Base-by-base conservation (phyloP, 805 yeast genomes). In the Kurtzmaniella fragi region DNA sequence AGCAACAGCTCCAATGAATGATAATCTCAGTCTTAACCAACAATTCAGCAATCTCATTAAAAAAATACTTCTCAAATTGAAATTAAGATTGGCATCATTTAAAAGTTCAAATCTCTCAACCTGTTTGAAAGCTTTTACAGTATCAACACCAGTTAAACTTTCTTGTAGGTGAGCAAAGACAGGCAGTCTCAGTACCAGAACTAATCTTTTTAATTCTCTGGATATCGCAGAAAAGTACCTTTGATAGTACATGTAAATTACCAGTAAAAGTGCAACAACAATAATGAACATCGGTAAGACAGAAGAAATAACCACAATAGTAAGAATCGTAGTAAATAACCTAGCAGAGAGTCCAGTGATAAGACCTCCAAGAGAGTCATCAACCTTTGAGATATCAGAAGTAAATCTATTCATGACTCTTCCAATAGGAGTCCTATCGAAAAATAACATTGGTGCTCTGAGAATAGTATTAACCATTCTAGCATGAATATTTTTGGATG, bases 121-220 rank as follows among this genome's bases (percentile, higher is more conserved):
- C 46, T 87, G 95, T n/a, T 71, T 66, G 52, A 74, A 90, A 0
- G 96, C 96, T 34, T 83, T 70, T 40, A 89, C 80, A 1, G 95
- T 89, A 35, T 79, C 78, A 16, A 82, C 76, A 10, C 96, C 96
- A 26, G 72, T 73, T 35, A 89, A 62, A 2, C 89, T 80, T 53
- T 89, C 96, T 54, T 85, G 90, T 45, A 89, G 71, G 48, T 84
- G 88, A 0, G 95, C 84, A 64, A 76, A 84, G 13, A 87, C 78
- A 2, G 96, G 96, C 41, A 86, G 77, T 51, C 77, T 73, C 4
- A 91, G 73, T 16, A 79, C 70, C 38, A 84, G 78, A 34, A 76
- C 78, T 37, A 87, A 65, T 51, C 96, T 74, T 55, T 84, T 85
- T 50, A 88, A 66, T 55, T 88, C 95, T 50, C 96, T 73, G 7